phyloP scores from a whole-genome alignment of 2,329 filamentous ascomycete species.

The Fusarium pseudonygamai region DNA sequence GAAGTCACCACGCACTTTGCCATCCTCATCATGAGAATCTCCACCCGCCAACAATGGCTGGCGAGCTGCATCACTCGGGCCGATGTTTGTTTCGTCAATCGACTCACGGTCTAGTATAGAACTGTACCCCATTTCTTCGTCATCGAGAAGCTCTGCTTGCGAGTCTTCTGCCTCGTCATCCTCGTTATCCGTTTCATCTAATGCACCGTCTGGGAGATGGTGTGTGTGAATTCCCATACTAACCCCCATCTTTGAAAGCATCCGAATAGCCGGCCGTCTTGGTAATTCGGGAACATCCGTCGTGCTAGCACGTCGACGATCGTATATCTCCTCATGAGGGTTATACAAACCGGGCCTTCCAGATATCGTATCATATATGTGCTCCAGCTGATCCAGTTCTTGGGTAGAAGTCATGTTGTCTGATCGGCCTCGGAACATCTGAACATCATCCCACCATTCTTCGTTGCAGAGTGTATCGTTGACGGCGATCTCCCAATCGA shows the following conservation, averaged over 20 bases:
- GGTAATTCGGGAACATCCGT: slow-evolving; percentile 70
- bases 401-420: slow-evolving; percentile 53
- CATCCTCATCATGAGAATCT: slow-evolving; percentile 6
- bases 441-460: slow-evolving; percentile 85
- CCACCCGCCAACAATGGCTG: slow-evolving; percentile 37
- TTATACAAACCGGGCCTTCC: slow-evolving; percentile 56
- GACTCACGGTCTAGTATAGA: slow-evolving; percentile 37
- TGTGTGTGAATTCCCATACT: slow-evolving; percentile 81
- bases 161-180: slow-evolving; percentile 47
- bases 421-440: slow-evolving; percentile 59
- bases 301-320: slow-evolving; percentile 57
- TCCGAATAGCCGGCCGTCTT: slow-evolving; percentile 64
- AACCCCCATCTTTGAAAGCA: slow-evolving; percentile 66
- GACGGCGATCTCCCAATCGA: slow-evolving; percentile 68
- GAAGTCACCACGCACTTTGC: slow-evolving; percentile 20
- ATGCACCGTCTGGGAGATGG: slow-evolving; percentile 70
- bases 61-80: slow-evolving; percentile 18
- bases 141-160: slow-evolving; percentile 43
- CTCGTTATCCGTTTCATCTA: slow-evolving; percentile 54
- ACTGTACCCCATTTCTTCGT: slow-evolving; percentile 43
- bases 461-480: slow-evolving; percentile 74
- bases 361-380: slow-evolving; percentile 56
- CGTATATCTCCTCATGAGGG: slow-evolving; percentile 49
- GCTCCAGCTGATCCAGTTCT: slow-evolving; percentile 55
- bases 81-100: slow-evolving; percentile 44